phyloP scores from a whole-genome alignment of 2,329 filamentous ascomycete species.

The Penicillium verrucosum region DNA sequence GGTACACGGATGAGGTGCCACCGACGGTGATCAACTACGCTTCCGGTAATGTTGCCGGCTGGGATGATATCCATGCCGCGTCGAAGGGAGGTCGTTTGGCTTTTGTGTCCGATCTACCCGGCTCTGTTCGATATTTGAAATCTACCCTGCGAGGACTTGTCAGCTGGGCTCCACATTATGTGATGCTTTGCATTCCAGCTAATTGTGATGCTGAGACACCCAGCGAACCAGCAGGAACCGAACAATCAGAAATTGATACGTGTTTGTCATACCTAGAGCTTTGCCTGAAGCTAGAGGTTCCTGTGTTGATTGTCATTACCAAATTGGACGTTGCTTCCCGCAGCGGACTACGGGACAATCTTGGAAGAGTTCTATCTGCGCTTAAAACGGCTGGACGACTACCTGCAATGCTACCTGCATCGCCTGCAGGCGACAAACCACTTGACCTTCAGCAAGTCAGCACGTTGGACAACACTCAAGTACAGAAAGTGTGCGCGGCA shows the following conservation, averaged over 20 bases:
- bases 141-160: constrained; percentile 87
- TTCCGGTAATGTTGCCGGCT: constrained; percentile 80
- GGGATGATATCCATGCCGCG: constrained; percentile 87
- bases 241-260: constrained; percentile 60
- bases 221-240: constrained; percentile 16
- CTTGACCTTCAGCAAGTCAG: constrained; percentile 58
- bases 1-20: constrained; percentile 57
- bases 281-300: constrained; percentile 74
- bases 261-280: constrained; percentile 78
- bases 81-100: constrained; percentile 71
- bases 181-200: constrained; percentile 79
- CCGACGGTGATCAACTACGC: constrained; percentile 68
- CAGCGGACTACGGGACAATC: constrained; percentile 62
- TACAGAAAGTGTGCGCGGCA: constrained; percentile 53
- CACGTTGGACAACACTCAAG: constrained; percentile 55
- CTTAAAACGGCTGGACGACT: constrained; percentile 72
- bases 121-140: constrained; percentile 81
- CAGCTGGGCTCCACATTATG: constrained; percentile 95
- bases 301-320: constrained; percentile 78
- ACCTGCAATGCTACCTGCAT: constrained; percentile 64
- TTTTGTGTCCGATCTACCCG: constrained; percentile 88
- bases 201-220: constrained; percentile 59
- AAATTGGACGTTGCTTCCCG: constrained; percentile 86
- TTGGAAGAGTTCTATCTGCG: constrained; percentile 70
- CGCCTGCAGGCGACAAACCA: constrained; percentile 46